Evolutionary conservation across 2,329 filamentous ascomycete genomes (phyloP), one percentile per base, ranked within the genome.

Genomic region (Colletotrichum sp.): DNA sequence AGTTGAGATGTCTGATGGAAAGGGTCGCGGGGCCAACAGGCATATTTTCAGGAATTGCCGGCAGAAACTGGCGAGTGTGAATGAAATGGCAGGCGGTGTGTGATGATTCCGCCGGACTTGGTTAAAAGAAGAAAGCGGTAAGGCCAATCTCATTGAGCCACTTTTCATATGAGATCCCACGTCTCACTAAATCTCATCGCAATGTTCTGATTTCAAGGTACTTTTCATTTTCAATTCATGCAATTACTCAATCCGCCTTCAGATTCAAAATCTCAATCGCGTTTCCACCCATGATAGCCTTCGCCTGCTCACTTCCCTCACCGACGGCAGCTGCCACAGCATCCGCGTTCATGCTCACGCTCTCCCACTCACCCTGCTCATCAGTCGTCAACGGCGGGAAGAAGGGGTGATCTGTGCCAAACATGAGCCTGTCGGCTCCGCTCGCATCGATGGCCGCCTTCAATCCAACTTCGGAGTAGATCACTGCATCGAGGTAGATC

Each of bases 401-500:
- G 86, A 96, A 96, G 0, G 95, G 95, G 83, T 96, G 94, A 82
- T 96, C 95, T 0, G 94, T 96, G 30, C 94, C 95, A 85, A 96
- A 96, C 88, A 96, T 90, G 67, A 96, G 85, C 75, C 94, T 88
- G 79, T 96, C 94, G 1, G 88, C 87, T 0, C 94, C 94, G 76
- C 90, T 88, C 11, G 85, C 90, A 27, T 92, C 90, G 3, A 95
- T 89, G 0, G 95, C 95, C 2, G 94, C 93, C 79, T 90, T 92
- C 72, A 96, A 83, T 0, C 94, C 94, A 12, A 95, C 92, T 63
- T 94, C 92, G 0, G 93, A 95, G 83, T 97, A 96, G 8, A 98
- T 91, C 16, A 98, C 96, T 0, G 95, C 95, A 85, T 98, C 96
- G 2, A 98, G 90, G 82, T 96, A 97, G 62, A 98, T 91, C 85